Percentiles rank a stretch among this genome's conserved stretches.
phyloP scores from a whole-genome alignment of 306 rosid genomes.

The Comarum palustre region DNA sequence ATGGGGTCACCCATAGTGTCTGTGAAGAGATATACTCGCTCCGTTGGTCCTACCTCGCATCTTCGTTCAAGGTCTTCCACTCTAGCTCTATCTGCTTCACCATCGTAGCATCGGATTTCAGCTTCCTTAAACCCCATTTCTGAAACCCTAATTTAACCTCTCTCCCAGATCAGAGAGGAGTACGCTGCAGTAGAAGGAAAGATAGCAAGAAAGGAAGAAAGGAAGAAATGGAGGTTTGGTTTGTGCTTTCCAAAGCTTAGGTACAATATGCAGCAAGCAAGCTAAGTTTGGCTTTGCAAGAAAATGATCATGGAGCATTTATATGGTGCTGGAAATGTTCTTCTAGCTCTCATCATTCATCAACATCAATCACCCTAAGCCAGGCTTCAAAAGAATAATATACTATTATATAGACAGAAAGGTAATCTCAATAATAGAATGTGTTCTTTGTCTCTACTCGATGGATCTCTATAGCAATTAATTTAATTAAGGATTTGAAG shows the following conservation, averaged over 20 bases:
- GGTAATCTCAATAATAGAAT: constrained; percentile 46
- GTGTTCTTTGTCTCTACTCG: constrained; percentile 35
- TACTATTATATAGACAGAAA: constrained; percentile 42
- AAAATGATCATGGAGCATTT: constrained; percentile 28
- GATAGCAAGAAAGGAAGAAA: not conserved
- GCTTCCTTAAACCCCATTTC: constrained; percentile 47
- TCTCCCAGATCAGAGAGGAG: not conserved
- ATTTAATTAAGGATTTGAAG: not conserved
- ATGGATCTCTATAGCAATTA: not conserved
- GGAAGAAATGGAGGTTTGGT: constrained; percentile 12
- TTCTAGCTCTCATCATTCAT: constrained; percentile 29
- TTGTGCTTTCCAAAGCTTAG: not conserved
- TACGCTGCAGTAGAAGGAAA: not conserved
- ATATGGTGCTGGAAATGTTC: constrained; percentile 51
- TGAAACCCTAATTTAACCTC: constrained; percentile 8
- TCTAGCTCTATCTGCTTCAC: constrained; percentile 53
- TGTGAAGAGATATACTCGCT: constrained; percentile 74
- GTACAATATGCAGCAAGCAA: not conserved
- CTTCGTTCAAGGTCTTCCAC: constrained; percentile 77
- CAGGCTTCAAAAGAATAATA: constrained; percentile 35
- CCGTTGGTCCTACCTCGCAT: constrained; percentile 76
- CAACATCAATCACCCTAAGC: constrained; percentile 38
- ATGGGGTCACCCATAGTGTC: constrained; percentile 97
- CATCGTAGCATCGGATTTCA: constrained; percentile 62
- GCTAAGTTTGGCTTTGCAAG: not conserved